Base-by-base conservation (phyloP, 2,329 filamentous ascomycete species). In the Calonectria pauciramosa region DNA sequence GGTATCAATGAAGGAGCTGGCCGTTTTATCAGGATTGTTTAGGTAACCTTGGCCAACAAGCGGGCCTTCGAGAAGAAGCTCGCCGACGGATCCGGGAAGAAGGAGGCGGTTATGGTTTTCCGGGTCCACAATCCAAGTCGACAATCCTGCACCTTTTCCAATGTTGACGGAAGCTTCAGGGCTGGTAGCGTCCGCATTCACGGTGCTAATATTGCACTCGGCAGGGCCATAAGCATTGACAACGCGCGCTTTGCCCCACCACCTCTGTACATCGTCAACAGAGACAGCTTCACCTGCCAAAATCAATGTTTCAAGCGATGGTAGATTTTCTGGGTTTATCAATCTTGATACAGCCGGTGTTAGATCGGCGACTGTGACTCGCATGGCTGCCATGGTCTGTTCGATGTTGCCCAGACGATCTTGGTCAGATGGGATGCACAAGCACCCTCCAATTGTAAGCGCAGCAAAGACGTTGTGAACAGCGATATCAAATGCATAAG, bases 1-100 rank as follows among this genome's bases (percentile, higher is more conserved):
- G 60, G 85, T 82, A 26, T 83, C 79, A 34, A 84, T 78, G 23
- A 83, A 84, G 1, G 76, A 74, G 3, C 72, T 10, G 71, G 82
- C 72, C 83, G 87, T 84, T 28, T 70, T 72, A 8, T 65, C 71
- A 20, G 82, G 51, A 5, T 82, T 77, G 68, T 89, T 87, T 20
- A 90, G 80, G 71, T 91, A 91, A 36, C 88, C 88, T 38, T 85
- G 81, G 26, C 87, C 88, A 13, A 91, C 85, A 1, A 86, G 85
- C 1, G 88, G 89, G 0, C 87, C 86, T 52, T 85, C 84, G 41
- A 88, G 75, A 6, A 85, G 76, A 87, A 87, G 77, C 80, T 93
- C 26, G 88, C 90, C 16, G 88, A 78, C 44, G 10, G 67, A 74
- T 1, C 83, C 83, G 2, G 82, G 63, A 0, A 82, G 80, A 0